Evolutionary conservation across 768 basidiomycete species (phyloP), one percentile per base, ranked within the genome.

Genomic region (Amanita jacksonii): DNA sequence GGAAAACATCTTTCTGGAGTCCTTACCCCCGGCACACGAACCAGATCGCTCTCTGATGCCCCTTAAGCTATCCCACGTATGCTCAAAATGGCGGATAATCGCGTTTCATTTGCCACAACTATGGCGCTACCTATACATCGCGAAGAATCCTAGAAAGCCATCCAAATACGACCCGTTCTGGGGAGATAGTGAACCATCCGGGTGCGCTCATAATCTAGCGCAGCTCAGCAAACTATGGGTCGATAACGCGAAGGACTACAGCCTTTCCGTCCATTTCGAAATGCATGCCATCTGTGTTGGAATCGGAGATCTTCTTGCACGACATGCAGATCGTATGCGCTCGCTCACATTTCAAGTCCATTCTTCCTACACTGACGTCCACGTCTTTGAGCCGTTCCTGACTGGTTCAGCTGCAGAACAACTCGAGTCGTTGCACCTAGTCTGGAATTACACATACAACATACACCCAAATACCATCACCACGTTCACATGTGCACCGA

Each of bases 121-220:
- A 5, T 43, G 41, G 41, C 41, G 32, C 30, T 43, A 10, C 10
- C 19, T 43, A 16, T 34, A 33, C 18, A 28, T 43, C 41, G 16
- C 20, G 4, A n/a, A 22, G 8, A 34, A 43, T 30, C 19, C 28
- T 4, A 34, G 24, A 16, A 43, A 43, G 32, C n/a, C 12, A 9
- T 23, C 41, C 22, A 43, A 24, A 34, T 43, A 43, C 33, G 41
- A 43, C 13, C 15, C 35, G 10, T 35, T 43, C 13, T 19, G 31
- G 10, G 9, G 10, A 8, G 41, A 43, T 8, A 19, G 16, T 13
- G 13, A 31, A 13, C 41, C 20, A n/a, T 22, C 41, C 8, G 18
- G 31, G 5, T 31, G 18, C 7, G 8, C 32, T 1, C 22, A 28
- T 7, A 43, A 43, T 15, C 12, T 31, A 8, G 18, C 22, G 9